phyloP scores from a whole-genome alignment of 2,329 filamentous ascomycete species.

The Sporothrix inflata region DNA sequence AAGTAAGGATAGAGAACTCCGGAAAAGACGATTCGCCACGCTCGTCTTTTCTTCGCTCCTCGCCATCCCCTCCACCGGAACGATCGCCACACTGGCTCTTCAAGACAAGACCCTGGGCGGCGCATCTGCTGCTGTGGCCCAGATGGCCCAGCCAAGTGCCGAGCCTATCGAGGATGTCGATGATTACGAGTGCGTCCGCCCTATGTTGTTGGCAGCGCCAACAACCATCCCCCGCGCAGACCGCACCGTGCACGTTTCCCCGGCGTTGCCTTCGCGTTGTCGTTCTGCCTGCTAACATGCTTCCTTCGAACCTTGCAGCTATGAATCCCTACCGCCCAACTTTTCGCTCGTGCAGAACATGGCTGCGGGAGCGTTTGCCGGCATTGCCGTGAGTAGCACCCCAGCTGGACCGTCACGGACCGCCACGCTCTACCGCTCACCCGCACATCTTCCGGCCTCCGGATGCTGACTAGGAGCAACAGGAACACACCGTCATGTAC shows the following conservation, averaged over 20 bases:
- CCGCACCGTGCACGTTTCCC: background rate
- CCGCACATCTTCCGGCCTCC: background rate
- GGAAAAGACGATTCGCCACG: background rate
- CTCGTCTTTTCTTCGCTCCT: constrained; percentile 17
- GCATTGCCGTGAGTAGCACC: constrained; percentile 74
- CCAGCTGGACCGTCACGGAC: background rate
- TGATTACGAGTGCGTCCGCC: constrained; percentile 65
- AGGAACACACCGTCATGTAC: constrained; percentile 99
- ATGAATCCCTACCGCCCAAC: constrained; percentile 92
- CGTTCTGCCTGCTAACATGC: background rate
- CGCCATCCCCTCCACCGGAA: background rate
- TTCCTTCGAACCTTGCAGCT: constrained; percentile 52
- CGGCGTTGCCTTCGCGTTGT: background rate
- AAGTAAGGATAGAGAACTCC: background rate
- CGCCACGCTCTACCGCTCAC: background rate
- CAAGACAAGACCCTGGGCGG: constrained; percentile 63
- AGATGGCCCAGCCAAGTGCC: constrained; percentile 70
- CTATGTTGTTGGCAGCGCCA: background rate
- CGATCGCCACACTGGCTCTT: constrained; percentile 64
- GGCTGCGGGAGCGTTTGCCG: constrained; percentile 93
- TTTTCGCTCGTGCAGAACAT: constrained; percentile 95
- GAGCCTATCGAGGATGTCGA: constrained; percentile 65
- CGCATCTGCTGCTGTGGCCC: constrained; percentile 68
- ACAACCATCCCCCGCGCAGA: background rate
- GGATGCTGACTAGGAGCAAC: constrained; percentile 24